Conservation (phyloP, 441 rosid species). For the Theobroma grandiflorum region DNA sequence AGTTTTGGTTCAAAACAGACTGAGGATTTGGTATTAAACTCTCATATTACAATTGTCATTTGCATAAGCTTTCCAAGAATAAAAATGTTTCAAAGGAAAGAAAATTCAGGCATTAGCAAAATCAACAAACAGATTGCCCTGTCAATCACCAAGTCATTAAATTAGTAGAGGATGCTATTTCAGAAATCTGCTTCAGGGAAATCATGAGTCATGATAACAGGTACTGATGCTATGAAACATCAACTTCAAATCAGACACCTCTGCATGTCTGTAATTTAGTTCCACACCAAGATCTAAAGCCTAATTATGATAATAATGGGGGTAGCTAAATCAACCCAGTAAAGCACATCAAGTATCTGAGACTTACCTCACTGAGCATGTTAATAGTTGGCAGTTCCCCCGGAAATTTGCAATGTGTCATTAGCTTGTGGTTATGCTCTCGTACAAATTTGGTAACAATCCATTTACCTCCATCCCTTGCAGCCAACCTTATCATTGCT, state of each 20-base stretch:
- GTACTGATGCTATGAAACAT: not conserved
- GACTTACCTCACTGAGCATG: constrained; percentile 50
- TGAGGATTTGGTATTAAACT: not conserved
- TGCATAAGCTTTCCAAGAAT: not conserved
- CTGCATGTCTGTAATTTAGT: not conserved
- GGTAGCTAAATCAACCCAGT: not conserved
- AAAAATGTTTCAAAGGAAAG: not conserved
- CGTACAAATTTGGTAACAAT: constrained; percentile 44
- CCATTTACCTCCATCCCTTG: constrained; percentile 49
- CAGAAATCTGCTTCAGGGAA: not conserved
- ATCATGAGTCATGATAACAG: not conserved
- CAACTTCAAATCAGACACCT: not conserved
- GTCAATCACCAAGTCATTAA: not conserved
- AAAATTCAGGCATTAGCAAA: not conserved
- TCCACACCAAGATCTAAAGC: not conserved
- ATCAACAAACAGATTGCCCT: not conserved
- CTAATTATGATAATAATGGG: not conserved
- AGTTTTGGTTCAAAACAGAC: not conserved
- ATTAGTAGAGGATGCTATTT: not conserved
- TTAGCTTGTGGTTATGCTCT: constrained; percentile 51
- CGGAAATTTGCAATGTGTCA: constrained; percentile 39
- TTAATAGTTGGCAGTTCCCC: constrained; percentile 47
- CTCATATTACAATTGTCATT: not conserved
- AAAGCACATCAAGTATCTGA: constrained; percentile 11
- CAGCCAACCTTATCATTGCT: constrained; percentile 53